Evolutionary conservation across 805 yeast genomes (phyloP).

Genomic region (Nakazawaea ishiwadae): DNA sequence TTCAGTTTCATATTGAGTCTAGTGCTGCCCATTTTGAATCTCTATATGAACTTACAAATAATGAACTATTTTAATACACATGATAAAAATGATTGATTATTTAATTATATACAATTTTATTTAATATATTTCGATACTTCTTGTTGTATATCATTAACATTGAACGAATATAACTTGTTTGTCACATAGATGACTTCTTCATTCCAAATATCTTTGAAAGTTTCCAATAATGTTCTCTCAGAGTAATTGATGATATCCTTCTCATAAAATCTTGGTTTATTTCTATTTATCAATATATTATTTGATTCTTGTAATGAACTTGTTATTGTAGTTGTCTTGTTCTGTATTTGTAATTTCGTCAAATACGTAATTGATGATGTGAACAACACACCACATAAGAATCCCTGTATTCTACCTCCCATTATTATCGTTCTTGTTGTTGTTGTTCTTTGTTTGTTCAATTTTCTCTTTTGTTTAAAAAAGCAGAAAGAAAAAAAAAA

Average conservation of each 20-base stretch:
- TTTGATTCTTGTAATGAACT: constrained; percentile 43
- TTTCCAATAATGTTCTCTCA: constrained; percentile 49
- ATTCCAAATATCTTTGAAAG: constrained; percentile 76
- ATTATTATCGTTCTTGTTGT: constrained; percentile 16
- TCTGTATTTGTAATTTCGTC: constrained; percentile 51
- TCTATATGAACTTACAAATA: constrained; percentile 49
- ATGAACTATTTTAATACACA: constrained; percentile 37
- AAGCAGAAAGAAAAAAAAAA: no score
- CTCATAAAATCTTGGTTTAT: constrained; percentile 43
- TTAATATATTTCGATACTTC: constrained; percentile 24
- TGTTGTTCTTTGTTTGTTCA: background rate
- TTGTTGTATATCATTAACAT: constrained; percentile 39
- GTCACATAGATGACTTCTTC: constrained; percentile 61
- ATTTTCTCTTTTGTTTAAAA: background rate
- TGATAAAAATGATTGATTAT: background rate
- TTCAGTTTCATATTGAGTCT: constrained; percentile 46
- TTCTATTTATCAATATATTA: constrained; percentile 46
- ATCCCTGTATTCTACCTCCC: constrained; percentile 49
- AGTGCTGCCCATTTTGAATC: constrained; percentile 55
- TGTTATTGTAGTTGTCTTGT: constrained; percentile 42
- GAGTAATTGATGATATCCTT: constrained; percentile 38
- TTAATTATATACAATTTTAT: background rate
- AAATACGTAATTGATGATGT: constrained; percentile 60
- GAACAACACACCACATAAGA: constrained; percentile 56
- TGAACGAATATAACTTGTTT: constrained; percentile 55